Base-by-base conservation (phyloP, 1,284 basidiomycete species). In the Irpex rosettiformis region DNA sequence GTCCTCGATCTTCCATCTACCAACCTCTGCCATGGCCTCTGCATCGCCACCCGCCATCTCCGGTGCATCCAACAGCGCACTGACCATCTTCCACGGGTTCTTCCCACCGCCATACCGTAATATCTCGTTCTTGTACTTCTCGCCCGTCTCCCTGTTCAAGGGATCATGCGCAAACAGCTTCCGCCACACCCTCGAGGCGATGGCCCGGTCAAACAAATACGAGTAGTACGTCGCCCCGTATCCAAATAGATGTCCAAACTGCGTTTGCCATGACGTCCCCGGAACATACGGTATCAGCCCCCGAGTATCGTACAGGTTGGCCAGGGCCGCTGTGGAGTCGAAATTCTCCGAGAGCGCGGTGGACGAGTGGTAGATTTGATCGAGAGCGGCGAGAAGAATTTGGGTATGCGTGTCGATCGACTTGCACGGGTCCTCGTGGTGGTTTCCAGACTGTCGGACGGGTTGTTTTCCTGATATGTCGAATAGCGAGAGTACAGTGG, bases 201-300 rank as follows among this genome's bases (percentile, higher is more conserved):
- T 97, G 2, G 94, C 94, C 3, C 96, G 85, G 67, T 98, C 97
- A 65, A 99, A 94, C 5, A 98, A 79, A 72, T 99, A 99, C 13
- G 94, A 95, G 70, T 99, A 99, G 74, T 99, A 99, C 1, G 94
- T 97, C 7, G 96, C 94, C 5, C 96, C 96, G 67, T 99, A 99
- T 1, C 96, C 95, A 67, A 93, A 96, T 4, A 99, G 76, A 70
- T 99, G 96, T 0, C 93, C 93, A 66, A 99, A 99, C 65, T 96
- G 92, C 0, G 93, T 94, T 69, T 99, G 96, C 80, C 94, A 96
- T 0, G 91, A 88, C 0, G 94, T 96, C 0, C 89, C 89, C 1
- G 79, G 75, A 0, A 93, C 92, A 52, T 91, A 83, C 0, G 93
- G 91, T 18, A 96, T 86, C 40, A 96, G 76, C 0, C 93, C 93